These are phyloP conservation scores for Atkinsonella texensis DNA, from an alignment of 2,329 filamentous ascomycete species.

Conservation along the genomic window DNA sequence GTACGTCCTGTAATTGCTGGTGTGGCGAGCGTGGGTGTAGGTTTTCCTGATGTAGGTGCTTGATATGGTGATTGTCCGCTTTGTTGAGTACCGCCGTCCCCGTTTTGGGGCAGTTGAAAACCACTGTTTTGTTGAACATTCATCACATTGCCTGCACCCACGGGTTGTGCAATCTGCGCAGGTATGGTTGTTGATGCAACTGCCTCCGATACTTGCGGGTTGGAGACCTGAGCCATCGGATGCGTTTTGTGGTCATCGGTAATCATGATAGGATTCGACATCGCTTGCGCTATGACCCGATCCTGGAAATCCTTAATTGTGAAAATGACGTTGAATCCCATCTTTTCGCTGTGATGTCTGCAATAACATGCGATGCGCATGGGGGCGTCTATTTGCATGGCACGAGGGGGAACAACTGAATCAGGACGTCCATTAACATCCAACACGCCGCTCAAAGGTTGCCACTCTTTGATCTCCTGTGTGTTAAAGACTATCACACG, in stretches of 20 bases:
- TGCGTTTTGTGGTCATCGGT: constrained; percentile 97
- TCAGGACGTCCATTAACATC: constrained; percentile 30
- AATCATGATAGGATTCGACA: constrained; percentile 86
- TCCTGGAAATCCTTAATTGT: constrained; percentile 76
- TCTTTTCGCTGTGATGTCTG: constrained; percentile 86
- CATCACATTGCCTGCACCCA: constrained; percentile 22
- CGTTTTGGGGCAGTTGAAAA: constrained; percentile 47
- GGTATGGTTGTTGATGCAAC: constrained; percentile 14
- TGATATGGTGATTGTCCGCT: constrained; percentile 28
- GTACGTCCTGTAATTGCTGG: constrained; percentile 16
- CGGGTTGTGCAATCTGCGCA: constrained; percentile 7
- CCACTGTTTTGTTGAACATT: constrained; percentile 21
- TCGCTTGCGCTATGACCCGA: constrained; percentile 68
- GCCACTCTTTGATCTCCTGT: constrained; percentile 75
- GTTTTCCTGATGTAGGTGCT: constrained; percentile 19
- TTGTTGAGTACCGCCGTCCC: constrained; percentile 47
- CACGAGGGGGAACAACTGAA: constrained; percentile 39
- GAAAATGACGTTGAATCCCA: constrained; percentile 87
- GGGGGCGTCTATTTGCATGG: constrained; percentile 69
- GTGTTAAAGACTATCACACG: constrained; percentile 88
- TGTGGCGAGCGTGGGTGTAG: constrained; percentile 17
- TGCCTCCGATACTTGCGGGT: constrained; percentile 18
- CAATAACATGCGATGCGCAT: constrained; percentile 98
- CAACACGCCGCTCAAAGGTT: constrained; percentile 43
- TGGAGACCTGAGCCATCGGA: constrained; percentile 17